Evolutionary conservation across 1,139 yeast genomes (phyloP).

Genomic region (Diutina rugosa): DNA sequence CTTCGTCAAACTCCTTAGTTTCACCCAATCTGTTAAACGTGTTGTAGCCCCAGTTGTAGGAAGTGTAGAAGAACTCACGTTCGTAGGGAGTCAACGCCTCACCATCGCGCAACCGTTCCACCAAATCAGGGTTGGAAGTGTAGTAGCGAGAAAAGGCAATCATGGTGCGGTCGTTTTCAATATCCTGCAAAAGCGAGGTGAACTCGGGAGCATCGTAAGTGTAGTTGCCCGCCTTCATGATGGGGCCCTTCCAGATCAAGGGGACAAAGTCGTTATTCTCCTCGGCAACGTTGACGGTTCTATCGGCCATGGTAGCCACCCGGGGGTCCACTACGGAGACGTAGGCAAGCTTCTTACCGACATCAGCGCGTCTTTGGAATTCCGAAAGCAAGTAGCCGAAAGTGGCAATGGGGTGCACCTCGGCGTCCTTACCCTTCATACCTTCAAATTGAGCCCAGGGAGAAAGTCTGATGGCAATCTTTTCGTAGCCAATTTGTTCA

Average conservation of each 20-base stretch:
- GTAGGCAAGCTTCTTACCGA: conserved; percentile 33
- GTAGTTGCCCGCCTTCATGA: conserved; percentile 36
- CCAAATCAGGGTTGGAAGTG: conserved; percentile 8
- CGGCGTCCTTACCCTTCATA: conserved; percentile 7
- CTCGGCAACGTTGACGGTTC: conserved; percentile 6
- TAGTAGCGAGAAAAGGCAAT: conserved; percentile 19
- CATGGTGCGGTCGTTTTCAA: conserved; percentile 18
- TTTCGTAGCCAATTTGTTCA: conserved; percentile 53
- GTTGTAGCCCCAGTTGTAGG: conserved; percentile 2
- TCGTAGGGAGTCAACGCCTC: conserved; percentile 1
- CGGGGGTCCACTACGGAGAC: conserved; percentile 25
- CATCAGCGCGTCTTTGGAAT: conserved; percentile 2
- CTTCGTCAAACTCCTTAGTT: background rate
- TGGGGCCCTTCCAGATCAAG: conserved; percentile 34
- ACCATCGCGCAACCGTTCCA: background rate
- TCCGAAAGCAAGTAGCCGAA: background rate
- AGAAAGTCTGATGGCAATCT: conserved; percentile 59
- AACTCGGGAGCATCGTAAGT: conserved; percentile 12
- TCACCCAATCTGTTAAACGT: background rate
- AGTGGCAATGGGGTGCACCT: background rate
- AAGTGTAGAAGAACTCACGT: background rate
- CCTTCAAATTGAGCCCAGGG: conserved; percentile 38
- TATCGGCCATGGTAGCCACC: conserved; percentile 14
- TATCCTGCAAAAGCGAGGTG: conserved; percentile 10
- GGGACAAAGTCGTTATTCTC: conserved; percentile 21